Conservation (phyloP, 352 stramenopile genomes). For the Phytophthora parvispora region DNA sequence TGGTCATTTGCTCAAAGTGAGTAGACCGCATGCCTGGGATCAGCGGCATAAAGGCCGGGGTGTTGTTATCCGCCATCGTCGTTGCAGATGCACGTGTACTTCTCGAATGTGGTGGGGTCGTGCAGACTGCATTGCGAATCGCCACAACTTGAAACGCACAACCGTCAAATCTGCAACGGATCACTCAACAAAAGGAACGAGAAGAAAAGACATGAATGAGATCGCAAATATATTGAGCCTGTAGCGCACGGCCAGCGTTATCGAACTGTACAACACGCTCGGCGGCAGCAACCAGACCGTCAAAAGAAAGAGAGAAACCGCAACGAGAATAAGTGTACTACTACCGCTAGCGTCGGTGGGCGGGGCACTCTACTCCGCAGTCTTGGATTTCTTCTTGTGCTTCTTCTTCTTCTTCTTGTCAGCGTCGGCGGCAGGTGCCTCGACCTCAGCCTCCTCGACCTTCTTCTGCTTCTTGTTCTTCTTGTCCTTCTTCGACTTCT, state of each 20-base stretch:
- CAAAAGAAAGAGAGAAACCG: slow-evolving; percentile 22
- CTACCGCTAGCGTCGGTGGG: slow-evolving; percentile 44
- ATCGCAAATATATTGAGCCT: slow-evolving; percentile 49
- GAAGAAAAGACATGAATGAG: slow-evolving; percentile 18
- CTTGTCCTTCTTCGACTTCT: slow-evolving; percentile 89
- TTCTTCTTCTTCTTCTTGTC: slow-evolving; percentile 89
- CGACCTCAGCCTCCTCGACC: slow-evolving; percentile 37
- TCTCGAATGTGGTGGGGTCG: slow-evolving; percentile 17
- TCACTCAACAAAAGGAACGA: neutral
- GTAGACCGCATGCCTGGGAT: slow-evolving; percentile 70
- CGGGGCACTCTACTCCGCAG: slow-evolving; percentile 63
- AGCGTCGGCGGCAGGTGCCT: slow-evolving; percentile 29
- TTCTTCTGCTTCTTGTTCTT: slow-evolving; percentile 69
- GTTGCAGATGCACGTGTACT: slow-evolving; percentile 3
- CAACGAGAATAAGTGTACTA: slow-evolving; percentile 61
- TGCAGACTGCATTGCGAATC: neutral
- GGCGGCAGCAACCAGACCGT: slow-evolving; percentile 29
- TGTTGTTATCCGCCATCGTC: slow-evolving; percentile 21
- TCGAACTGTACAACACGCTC: slow-evolving; percentile 40
- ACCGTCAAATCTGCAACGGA: slow-evolving; percentile 32
- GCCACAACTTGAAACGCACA: slow-evolving; percentile 31
- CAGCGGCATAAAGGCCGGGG: slow-evolving; percentile 38
- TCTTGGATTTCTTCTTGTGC: slow-evolving; percentile 85
- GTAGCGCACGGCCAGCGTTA: slow-evolving; percentile 31
- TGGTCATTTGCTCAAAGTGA: slow-evolving; percentile 53